Conservation (phyloP, 768 basidiomycete genomes). For the Podaxis carcinomalis region DNA sequence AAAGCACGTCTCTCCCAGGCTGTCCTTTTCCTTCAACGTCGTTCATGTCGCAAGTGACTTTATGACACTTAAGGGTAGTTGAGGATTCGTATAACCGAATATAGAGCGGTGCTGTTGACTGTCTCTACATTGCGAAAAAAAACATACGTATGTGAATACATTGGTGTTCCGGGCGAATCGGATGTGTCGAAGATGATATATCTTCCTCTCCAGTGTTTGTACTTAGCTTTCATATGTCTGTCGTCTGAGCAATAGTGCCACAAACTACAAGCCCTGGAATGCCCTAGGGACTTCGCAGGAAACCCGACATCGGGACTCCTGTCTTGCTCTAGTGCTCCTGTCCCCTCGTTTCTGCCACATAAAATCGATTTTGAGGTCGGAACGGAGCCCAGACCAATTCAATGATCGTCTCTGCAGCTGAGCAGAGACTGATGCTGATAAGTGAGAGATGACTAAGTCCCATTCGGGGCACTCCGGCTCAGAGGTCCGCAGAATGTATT, state of each 20-base stretch:
- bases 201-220: background rate
- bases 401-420: background rate
- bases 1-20: no score
- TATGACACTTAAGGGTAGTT: no score
- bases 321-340: background rate
- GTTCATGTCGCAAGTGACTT: no score
- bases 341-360: background rate
- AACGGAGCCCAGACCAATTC: background rate
- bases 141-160: background rate
- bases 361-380: background rate
- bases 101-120: background rate
- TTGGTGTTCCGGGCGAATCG: background rate
- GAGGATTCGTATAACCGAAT: no score
- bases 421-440: background rate
- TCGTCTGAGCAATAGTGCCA: background rate
- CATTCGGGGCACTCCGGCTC: background rate
- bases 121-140: background rate
- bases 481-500: background rate
- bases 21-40: no score
- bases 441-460: background rate
- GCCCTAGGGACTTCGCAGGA: background rate
- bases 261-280: background rate
- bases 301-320: background rate
- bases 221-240: background rate
- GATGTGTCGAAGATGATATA: background rate